Evolutionary conservation across 768 basidiomycete species (phyloP).

Genomic region (Mycena leptocephala): DNA sequence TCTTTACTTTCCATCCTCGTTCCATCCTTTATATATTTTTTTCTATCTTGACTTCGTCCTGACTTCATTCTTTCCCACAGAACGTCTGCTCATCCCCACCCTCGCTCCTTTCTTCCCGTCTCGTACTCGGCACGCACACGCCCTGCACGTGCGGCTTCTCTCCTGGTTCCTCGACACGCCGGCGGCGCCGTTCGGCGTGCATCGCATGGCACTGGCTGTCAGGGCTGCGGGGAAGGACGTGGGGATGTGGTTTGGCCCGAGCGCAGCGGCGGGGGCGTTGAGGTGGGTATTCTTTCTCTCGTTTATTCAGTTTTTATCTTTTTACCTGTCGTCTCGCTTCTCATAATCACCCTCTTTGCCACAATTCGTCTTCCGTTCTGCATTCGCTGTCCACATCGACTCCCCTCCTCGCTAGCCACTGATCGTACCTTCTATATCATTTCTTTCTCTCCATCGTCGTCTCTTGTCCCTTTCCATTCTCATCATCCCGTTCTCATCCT

Average conservation of each 20-base stretch:
- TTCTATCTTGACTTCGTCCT: background rate
- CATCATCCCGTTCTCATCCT: background rate
- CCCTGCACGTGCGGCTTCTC: slow-evolving; percentile 77
- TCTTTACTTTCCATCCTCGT: background rate
- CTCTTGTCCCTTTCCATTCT: background rate
- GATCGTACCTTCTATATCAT: background rate
- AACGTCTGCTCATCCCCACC: slow-evolving; percentile 6
- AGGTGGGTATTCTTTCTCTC: slow-evolving; percentile 62
- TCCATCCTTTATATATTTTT: no score
- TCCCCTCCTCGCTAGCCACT: no score
- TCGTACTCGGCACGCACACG: slow-evolving; percentile 64
- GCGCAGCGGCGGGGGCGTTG: slow-evolving; percentile 86
- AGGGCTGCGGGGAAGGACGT: slow-evolving; percentile 86
- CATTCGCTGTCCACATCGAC: no score
- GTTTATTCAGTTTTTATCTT: background rate
- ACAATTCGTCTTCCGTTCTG: background rate
- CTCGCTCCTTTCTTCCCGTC: slow-evolving; percentile 38
- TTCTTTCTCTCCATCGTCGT: background rate
- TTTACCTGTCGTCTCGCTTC: background rate
- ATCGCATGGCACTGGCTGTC: slow-evolving; percentile 83
- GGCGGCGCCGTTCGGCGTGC: slow-evolving; percentile 80
- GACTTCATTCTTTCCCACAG: background rate
- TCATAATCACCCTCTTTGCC: background rate
- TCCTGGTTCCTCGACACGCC: slow-evolving; percentile 87
- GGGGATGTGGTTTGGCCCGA: slow-evolving; percentile 89